These are phyloP conservation scores for Aureobasidium musti DNA, from an alignment of 2,329 filamentous ascomycete species.

Conservation along the genomic window DNA sequence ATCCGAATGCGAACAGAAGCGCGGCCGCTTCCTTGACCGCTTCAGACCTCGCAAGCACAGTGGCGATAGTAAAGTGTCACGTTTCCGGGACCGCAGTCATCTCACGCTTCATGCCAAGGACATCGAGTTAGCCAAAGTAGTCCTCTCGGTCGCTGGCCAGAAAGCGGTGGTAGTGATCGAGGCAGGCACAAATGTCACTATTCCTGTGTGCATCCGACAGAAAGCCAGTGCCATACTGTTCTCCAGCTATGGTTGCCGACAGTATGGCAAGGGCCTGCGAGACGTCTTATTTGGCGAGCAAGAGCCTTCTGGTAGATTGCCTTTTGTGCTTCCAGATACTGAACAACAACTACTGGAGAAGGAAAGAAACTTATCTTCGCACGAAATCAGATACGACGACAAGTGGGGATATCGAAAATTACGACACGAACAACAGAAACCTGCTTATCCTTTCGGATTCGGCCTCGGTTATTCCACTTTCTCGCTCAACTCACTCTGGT, in stretches of 20 bases:
- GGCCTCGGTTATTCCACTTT: slow-evolving; percentile 26
- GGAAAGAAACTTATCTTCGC: slow-evolving; percentile 33
- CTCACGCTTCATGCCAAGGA: slow-evolving; percentile 4
- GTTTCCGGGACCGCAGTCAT: slow-evolving; percentile 7
- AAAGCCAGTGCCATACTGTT: slow-evolving; percentile 22
- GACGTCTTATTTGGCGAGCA: slow-evolving; percentile 31
- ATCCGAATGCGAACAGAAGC: neutral
- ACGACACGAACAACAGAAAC: slow-evolving; percentile 34
- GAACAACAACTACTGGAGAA: slow-evolving; percentile 36
- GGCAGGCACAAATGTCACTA: slow-evolving; percentile 11
- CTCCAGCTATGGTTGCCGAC: slow-evolving; percentile 32
- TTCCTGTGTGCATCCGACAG: neutral
- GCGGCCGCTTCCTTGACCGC: neutral
- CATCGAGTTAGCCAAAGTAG: neutral
- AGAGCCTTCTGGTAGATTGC: slow-evolving; percentile 31
- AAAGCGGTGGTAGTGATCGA: slow-evolving; percentile 16
- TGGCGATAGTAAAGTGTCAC: neutral
- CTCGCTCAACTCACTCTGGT: slow-evolving; percentile 17
- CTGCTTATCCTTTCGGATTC: slow-evolving; percentile 30
- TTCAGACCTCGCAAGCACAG: neutral
- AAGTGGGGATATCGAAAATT: slow-evolving; percentile 36
- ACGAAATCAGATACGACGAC: slow-evolving; percentile 33
- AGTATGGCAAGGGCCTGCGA: slow-evolving; percentile 32
- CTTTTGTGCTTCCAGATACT: slow-evolving; percentile 32
- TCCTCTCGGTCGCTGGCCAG: neutral